Percentiles rank a stretch among this genome's conserved stretches.
These are phyloP conservation scores for Naganishia vishniacii DNA, from an alignment of 768 basidiomycete species.

Conservation along the genomic window DNA sequence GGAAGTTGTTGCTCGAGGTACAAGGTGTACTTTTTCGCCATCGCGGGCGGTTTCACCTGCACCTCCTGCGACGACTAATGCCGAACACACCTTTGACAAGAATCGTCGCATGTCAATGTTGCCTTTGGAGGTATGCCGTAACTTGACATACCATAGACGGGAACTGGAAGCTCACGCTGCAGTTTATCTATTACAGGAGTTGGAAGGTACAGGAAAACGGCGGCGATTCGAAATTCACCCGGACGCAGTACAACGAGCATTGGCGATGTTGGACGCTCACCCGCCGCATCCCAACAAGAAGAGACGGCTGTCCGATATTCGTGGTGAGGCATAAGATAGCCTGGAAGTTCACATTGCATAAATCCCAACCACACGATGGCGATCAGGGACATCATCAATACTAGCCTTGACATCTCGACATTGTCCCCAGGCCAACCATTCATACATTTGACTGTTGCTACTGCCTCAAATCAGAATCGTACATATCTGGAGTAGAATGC, in stretches of 20 bases:
- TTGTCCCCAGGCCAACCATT: neutral
- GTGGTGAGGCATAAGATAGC: neutral
- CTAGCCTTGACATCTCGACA: neutral
- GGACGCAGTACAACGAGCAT: constrained; percentile 39
- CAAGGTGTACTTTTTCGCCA: constrained; percentile 29
- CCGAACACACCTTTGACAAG: neutral
- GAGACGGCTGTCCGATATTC: constrained; percentile 19
- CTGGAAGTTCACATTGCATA: too few relatives aligned
- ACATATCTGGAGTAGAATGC: neutral
- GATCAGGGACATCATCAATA: too few relatives aligned
- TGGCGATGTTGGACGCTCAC: constrained; percentile 38
- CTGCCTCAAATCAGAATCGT: neutral
- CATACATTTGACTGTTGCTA: too few relatives aligned
- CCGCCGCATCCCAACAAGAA: constrained; percentile 26
- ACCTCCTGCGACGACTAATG: neutral
- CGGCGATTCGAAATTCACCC: constrained; percentile 39
- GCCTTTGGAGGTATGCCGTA: constrained; percentile 8
- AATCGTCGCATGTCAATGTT: neutral
- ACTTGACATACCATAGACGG: neutral
- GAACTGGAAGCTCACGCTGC: neutral
- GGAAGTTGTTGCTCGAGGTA: constrained; percentile 44
- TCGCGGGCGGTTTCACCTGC: constrained; percentile 7
- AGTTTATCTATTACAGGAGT: constrained; percentile 9
- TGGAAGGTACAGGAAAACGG: constrained; percentile 27
- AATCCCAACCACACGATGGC: too few relatives aligned